Conservation (phyloP, 2,329 filamentous ascomycete species). For the Fusarium pseudonygamai region DNA sequence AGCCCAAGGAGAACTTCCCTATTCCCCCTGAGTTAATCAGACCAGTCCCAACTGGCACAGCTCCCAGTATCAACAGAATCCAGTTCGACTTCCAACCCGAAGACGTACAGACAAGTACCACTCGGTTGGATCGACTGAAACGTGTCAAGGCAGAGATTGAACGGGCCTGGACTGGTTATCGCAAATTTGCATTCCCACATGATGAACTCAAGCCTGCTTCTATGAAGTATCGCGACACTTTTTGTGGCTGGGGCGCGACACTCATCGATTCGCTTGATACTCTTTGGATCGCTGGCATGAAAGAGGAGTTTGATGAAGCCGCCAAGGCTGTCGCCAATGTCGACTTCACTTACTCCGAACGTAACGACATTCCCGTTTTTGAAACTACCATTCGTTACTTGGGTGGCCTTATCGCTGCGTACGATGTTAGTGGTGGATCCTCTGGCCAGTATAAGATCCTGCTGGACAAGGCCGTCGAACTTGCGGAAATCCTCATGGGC, state of each 20-base stretch:
- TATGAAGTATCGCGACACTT: slow-evolving; percentile 76
- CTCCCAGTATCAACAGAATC: slow-evolving; percentile 77
- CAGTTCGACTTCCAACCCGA: slow-evolving; percentile 80
- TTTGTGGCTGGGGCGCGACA: slow-evolving; percentile 91
- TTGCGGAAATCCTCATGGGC: slow-evolving; percentile 82
- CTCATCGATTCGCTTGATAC: slow-evolving; percentile 85
- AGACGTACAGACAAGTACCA: slow-evolving; percentile 64
- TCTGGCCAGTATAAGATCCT: slow-evolving; percentile 69
- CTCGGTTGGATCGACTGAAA: slow-evolving; percentile 70
- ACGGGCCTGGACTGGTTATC: slow-evolving; percentile 86
- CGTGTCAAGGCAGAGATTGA: slow-evolving; percentile 78
- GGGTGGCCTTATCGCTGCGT: slow-evolving; percentile 85
- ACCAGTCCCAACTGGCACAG: slow-evolving; percentile 75
- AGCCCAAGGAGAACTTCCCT: slow-evolving; percentile 80
- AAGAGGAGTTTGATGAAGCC: slow-evolving; percentile 82
- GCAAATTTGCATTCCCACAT: slow-evolving; percentile 80
- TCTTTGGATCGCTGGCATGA: slow-evolving; percentile 85
- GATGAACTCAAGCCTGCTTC: slow-evolving; percentile 85
- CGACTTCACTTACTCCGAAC: slow-evolving; percentile 79
- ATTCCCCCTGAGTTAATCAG: slow-evolving; percentile 76
- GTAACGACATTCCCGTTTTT: slow-evolving; percentile 83
- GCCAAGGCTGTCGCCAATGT: slow-evolving; percentile 75
- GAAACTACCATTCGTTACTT: slow-evolving; percentile 93
- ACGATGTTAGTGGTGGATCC: slow-evolving; percentile 78
- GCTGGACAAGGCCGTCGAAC: slow-evolving; percentile 79